These are phyloP conservation scores for Purshia tridentata DNA, from an alignment of 306 rosid genomes.

Conservation along the genomic window DNA sequence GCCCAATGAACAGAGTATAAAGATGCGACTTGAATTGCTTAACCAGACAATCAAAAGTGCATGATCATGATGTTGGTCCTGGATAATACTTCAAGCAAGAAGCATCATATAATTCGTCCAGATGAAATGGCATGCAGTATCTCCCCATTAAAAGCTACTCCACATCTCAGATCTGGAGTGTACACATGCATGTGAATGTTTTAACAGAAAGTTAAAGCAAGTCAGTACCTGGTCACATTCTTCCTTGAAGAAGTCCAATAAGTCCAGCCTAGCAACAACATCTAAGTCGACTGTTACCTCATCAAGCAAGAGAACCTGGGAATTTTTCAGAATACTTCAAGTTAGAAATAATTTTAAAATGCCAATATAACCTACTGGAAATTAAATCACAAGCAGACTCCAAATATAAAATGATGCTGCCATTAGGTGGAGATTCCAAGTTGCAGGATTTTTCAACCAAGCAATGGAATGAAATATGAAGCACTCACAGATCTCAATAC, in stretches of 20 bases:
- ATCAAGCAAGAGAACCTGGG: slow-evolving; percentile 89
- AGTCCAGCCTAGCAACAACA: slow-evolving; percentile 91
- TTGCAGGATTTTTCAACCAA: neutral
- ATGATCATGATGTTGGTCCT: neutral
- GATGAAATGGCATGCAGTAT: slow-evolving; percentile 1
- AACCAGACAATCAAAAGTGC: slow-evolving; percentile 4
- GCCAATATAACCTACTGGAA: neutral
- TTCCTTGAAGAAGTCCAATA: slow-evolving; percentile 79
- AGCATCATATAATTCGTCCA: neutral
- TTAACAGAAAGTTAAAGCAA: slow-evolving; percentile 6
- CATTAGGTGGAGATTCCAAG: neutral
- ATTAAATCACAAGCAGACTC: neutral
- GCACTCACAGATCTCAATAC: slow-evolving; percentile 4
- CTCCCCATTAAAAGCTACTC: slow-evolving; percentile 6
- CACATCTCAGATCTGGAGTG: slow-evolving; percentile 20
- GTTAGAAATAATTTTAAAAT: neutral
- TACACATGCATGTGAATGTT: slow-evolving; percentile 20
- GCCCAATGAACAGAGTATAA: neutral
- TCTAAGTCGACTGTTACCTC: slow-evolving; percentile 97
- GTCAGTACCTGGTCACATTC: slow-evolving; percentile 91
- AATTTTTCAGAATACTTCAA: slow-evolving; percentile 18
- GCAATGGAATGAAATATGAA: neutral
- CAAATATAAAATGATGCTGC: neutral
- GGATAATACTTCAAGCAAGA: neutral
- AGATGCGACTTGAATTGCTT: neutral